Percentiles rank a stretch among this genome's conserved stretches.
phyloP scores from a whole-genome alignment of 2,329 filamentous ascomycete genomes.

The Fusarium sp. region DNA sequence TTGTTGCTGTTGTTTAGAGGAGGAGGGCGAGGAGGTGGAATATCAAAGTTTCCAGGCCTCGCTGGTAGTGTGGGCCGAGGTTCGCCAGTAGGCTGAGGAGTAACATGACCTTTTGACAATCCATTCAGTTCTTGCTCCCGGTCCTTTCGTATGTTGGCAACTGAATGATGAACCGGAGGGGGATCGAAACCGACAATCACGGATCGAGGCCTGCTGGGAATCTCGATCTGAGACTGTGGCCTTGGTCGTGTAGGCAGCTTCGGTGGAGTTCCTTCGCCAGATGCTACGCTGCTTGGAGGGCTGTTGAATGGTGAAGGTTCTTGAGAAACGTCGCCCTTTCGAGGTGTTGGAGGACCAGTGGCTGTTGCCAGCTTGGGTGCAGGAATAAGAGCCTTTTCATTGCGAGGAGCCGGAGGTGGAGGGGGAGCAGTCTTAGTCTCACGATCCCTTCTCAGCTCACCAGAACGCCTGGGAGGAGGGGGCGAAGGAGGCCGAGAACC shows the following conservation, averaged over 20 bases:
- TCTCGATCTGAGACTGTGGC: conserved; percentile 54
- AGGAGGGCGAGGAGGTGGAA: conserved; percentile 34
- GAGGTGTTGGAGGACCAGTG: conserved; percentile 32
- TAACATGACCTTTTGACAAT: conserved; percentile 54
- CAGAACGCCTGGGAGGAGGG: conserved; percentile 75
- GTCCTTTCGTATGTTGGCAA: conserved; percentile 62
- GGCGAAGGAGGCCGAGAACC: conserved; percentile 73
- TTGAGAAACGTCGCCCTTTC: conserved; percentile 48
- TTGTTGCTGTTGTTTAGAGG: conserved; percentile 20
- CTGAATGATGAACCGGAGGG: conserved; percentile 67
- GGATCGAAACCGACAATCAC: conserved; percentile 61
- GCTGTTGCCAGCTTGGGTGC: conserved; percentile 36
- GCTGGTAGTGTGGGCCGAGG: conserved; percentile 65
- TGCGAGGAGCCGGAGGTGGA: conserved; percentile 85
- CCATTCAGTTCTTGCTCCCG: conserved; percentile 62
- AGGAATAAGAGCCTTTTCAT: conserved; percentile 73
- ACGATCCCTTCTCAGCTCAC: conserved; percentile 68
- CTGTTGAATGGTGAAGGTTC: conserved; percentile 87
- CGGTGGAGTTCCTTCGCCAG: conserved; percentile 67
- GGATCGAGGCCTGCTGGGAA: conserved; percentile 40
- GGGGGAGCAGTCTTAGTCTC: conserved; percentile 60
- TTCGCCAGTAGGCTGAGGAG: conserved; percentile 61
- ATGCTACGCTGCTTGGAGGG: conserved; percentile 80
- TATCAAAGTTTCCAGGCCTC: conserved; percentile 59
- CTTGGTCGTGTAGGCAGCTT: conserved; percentile 67